Conservation (phyloP, 1,284 basidiomycete genomes). For the Sporisorium scitamineum region DNA sequence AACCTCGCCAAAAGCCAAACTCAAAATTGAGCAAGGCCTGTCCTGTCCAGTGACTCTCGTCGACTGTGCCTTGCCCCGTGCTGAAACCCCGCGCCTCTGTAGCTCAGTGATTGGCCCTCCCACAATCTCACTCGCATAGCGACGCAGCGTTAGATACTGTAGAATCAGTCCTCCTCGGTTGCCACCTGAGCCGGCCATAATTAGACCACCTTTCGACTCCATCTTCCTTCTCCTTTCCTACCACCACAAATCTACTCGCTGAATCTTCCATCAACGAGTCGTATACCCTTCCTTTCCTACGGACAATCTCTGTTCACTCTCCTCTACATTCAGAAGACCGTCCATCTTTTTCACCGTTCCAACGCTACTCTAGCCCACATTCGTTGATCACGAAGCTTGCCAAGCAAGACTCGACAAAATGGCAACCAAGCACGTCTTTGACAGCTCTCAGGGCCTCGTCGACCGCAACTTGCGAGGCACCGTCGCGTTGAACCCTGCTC, state of each 20-base stretch:
- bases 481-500: slow-evolving; percentile 65
- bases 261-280: slow-evolving; percentile 2
- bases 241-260: not conserved
- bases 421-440: slow-evolving; percentile 68
- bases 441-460: slow-evolving; percentile 64
- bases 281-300: slow-evolving; percentile 12
- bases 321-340: not conserved
- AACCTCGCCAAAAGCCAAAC: not conserved
- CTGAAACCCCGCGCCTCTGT: slow-evolving; percentile 1
- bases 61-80: not conserved
- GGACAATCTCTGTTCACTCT: not conserved
- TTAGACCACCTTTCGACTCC: not conserved
- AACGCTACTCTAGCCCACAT: not conserved
- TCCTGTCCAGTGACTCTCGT: not conserved
- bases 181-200: not conserved
- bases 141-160: not conserved
- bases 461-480: slow-evolving; percentile 64
- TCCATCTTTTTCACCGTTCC: not conserved
- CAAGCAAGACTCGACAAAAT: slow-evolving; percentile 33
- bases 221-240: too few relatives aligned
- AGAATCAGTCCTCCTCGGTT: not conserved
- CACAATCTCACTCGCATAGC: slow-evolving; percentile 2
- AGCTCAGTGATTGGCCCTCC: not conserved
- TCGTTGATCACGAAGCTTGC: not conserved
- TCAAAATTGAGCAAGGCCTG: not conserved